phyloP scores from a whole-genome alignment of 208 protist genomes.

The Endotrypanum monterogeii region DNA sequence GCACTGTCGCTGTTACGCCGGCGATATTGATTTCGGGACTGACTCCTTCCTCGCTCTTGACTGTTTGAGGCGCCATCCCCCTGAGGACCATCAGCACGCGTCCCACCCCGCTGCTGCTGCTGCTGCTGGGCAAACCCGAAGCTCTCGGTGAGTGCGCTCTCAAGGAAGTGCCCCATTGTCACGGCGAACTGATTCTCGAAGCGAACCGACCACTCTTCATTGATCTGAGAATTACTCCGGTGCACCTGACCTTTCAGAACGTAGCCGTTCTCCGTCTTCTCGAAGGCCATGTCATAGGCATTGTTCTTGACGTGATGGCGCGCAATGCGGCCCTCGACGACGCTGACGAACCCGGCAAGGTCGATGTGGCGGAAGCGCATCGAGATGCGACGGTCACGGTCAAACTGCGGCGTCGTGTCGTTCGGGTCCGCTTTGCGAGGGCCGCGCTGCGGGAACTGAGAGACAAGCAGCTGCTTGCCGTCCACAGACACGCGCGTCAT shows the following conservation, averaged over 20 bases:
- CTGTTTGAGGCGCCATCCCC: constrained; percentile 4
- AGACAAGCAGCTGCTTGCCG: constrained; percentile 74
- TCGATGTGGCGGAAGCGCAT: constrained; percentile 81
- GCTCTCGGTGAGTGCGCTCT: constrained; percentile 80
- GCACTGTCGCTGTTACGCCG: constrained; percentile 6
- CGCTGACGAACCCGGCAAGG: constrained; percentile 69
- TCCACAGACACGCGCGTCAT: constrained; percentile 85
- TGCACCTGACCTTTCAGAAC: constrained; percentile 67
- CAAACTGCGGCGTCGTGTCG: constrained; percentile 86
- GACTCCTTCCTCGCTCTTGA: constrained; percentile 3
- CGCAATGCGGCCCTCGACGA: constrained; percentile 56
- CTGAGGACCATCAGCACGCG: constrained; percentile 21
- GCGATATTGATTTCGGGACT: constrained; percentile 1
- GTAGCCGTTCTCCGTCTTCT: constrained; percentile 64
- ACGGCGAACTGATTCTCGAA: constrained; percentile 87
- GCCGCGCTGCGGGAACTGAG: constrained; percentile 88
- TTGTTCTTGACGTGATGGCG: constrained; percentile 73
- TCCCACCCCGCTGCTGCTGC: constrained; percentile 37
- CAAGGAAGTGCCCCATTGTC: constrained; percentile 82
- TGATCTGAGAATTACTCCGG: constrained; percentile 50
- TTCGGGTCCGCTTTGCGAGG: constrained; percentile 85
- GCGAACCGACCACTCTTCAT: constrained; percentile 76
- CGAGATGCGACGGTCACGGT: constrained; percentile 73
- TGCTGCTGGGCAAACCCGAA: constrained; percentile 79
- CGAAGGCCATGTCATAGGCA: constrained; percentile 76